These are phyloP conservation scores for Pichia kluyveri DNA, from an alignment of 805 yeast genomes.

Conservation along the genomic window DNA sequence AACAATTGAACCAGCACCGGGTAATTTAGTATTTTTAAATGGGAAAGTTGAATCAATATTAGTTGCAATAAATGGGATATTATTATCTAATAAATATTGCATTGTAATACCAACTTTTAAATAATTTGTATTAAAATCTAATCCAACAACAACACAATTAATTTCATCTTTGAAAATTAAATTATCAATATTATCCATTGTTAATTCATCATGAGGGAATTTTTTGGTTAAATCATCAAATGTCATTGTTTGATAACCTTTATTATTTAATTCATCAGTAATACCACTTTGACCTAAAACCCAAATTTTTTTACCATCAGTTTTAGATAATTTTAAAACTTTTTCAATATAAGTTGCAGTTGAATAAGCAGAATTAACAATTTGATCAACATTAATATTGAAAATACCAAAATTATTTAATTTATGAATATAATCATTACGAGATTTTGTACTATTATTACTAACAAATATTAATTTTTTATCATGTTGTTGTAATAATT, in stretches of 20 bases:
- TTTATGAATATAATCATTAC: constrained; percentile 67
- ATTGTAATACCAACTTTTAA: constrained; percentile 72
- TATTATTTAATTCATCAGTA: constrained; percentile 61
- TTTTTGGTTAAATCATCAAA: constrained; percentile 47
- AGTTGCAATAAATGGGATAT: constrained; percentile 77
- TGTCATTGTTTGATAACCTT: constrained; percentile 63
- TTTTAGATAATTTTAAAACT: constrained; percentile 49
- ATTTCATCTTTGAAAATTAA: constrained; percentile 52
- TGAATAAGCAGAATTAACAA: constrained; percentile 89
- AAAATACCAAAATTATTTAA: constrained; percentile 53
- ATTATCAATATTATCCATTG: constrained; percentile 49
- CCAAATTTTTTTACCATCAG: constrained; percentile 74
- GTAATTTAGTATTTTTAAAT: constrained; percentile 70
- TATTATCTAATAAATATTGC: constrained; percentile 64
- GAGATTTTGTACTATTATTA: constrained; percentile 88
- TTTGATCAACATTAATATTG: constrained; percentile 44
- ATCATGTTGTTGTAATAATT: constrained; percentile 40
- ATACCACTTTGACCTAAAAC: constrained; percentile 87
- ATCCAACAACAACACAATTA: constrained; percentile 85
- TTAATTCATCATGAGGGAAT: constrained; percentile 7
- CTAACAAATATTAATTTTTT: constrained; percentile 86
- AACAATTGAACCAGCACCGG: constrained; percentile 93
- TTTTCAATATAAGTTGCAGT: constrained; percentile 78
- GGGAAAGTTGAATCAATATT: constrained; percentile 95
- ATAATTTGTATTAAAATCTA: constrained; percentile 71